Percentiles rank a stretch among this genome's conserved stretches.
Conservation (phyloP, 371 early-diverging fungal species). For the Furculomyces boomerangus region DNA sequence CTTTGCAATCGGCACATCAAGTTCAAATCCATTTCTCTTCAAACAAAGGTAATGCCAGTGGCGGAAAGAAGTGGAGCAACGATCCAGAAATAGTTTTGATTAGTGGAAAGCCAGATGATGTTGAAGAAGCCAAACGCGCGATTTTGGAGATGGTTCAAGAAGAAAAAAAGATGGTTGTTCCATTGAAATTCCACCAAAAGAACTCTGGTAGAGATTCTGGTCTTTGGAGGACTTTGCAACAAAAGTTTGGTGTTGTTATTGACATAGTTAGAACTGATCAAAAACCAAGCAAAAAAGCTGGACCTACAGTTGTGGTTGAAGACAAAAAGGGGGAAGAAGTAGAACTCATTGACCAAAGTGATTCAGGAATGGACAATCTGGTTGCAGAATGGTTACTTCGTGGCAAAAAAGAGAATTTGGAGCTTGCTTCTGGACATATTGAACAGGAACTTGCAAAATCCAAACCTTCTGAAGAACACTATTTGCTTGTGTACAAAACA, state of each 20-base stretch:
- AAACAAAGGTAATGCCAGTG: background rate
- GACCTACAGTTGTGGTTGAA: too few species aligned
- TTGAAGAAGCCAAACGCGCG: constrained; percentile 31
- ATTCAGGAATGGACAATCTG: too few species aligned
- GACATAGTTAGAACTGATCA: too few species aligned
- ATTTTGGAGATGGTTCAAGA: constrained; percentile 15
- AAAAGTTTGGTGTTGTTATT: too few species aligned
- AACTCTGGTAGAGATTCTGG: constrained; percentile 24
- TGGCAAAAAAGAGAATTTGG: constrained; percentile 21
- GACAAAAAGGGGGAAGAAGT: too few species aligned
- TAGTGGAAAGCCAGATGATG: constrained; percentile 35
- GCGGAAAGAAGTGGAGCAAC: constrained; percentile 1
- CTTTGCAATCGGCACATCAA: constrained; percentile 28
- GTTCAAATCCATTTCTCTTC: constrained; percentile 40
- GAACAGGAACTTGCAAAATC: background rate
- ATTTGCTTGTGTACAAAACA: background rate
- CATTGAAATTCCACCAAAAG: constrained; percentile 26
- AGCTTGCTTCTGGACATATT: too few species aligned
- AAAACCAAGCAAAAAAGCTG: too few species aligned
- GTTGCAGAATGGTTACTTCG: constrained; percentile 22
- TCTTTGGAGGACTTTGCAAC: too few species aligned
- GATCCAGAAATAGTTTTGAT: constrained; percentile 25
- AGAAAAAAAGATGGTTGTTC: constrained; percentile 19
- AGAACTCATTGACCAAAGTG: too few species aligned
- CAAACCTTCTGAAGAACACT: too few species aligned